These are phyloP conservation scores for Fusarium newnesense DNA, from an alignment of 2,329 filamentous ascomycete genomes.

Conservation along the genomic window DNA sequence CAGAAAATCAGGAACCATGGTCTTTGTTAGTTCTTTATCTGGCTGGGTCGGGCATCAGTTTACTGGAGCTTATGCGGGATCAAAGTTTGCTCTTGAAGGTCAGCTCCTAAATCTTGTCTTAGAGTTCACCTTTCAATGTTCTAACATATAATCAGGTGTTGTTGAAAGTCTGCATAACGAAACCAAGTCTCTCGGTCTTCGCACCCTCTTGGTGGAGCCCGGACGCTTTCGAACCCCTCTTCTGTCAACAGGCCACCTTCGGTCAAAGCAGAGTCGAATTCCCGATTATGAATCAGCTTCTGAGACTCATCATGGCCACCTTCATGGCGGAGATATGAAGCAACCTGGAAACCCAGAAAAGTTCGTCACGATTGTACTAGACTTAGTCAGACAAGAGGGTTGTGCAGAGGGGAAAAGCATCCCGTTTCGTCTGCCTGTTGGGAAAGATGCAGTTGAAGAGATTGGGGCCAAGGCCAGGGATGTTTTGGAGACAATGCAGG, in stretches of 20 bases:
- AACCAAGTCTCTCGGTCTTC: constrained; percentile 1
- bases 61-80: constrained; percentile 7
- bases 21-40: constrained; percentile 13
- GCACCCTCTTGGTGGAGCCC: constrained; percentile 8
- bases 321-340: neutral
- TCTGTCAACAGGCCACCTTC: neutral
- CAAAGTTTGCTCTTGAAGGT: constrained; percentile 25
- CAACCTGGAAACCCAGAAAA: constrained; percentile 6
- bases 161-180: constrained; percentile 17
- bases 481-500: constrained; percentile 33
- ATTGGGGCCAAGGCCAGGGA: constrained; percentile 37
- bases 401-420: neutral
- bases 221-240: constrained; percentile 14
- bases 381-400: constrained; percentile 9
- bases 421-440: constrained; percentile 44
- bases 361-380: constrained; percentile 1
- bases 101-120: neutral
- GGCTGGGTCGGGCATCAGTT: constrained; percentile 6
- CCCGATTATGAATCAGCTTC: constrained; percentile 1
- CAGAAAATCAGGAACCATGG: neutral
- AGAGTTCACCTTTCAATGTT: neutral
- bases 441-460: constrained; percentile 44
- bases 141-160: neutral
- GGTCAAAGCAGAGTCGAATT: neutral
- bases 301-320: neutral